Conservation (phyloP, 2,329 filamentous ascomycete species). For the Elsinoe ampelina region DNA sequence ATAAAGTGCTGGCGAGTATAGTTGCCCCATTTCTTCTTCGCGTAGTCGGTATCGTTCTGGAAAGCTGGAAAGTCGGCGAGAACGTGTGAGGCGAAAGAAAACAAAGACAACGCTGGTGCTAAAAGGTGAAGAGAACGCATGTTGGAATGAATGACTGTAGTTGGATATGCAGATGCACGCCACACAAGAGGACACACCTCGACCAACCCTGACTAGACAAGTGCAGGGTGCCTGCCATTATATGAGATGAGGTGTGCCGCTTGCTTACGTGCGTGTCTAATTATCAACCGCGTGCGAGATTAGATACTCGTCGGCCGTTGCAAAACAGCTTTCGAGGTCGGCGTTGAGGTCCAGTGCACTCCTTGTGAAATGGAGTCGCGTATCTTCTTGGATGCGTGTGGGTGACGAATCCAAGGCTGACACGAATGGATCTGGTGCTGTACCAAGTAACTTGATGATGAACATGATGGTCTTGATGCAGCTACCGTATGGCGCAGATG, state of each 20-base stretch:
- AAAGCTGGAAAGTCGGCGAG: constrained; percentile 8
- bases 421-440: too few species aligned
- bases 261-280: background rate
- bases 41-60: background rate
- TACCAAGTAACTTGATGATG: too few species aligned
- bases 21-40: constrained; percentile 2
- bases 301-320: background rate
- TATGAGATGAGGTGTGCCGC: background rate
- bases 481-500: too few species aligned
- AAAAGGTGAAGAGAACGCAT: background rate
- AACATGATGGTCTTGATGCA: too few species aligned
- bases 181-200: background rate
- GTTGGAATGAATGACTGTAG: background rate
- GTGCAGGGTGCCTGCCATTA: background rate
- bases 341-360: background rate
- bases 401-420: too few species aligned
- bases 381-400: too few species aligned
- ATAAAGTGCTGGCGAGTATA: constrained; percentile 12
- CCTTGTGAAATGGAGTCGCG: too few species aligned
- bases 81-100: background rate
- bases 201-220: background rate
- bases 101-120: background rate
- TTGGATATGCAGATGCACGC: constrained; percentile 3
- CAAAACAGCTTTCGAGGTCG: background rate
- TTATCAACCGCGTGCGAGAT: background rate